These are phyloP conservation scores for Cystobasidium onofrii DNA, from an alignment of 768 basidiomycete species.

Conservation along the genomic window DNA sequence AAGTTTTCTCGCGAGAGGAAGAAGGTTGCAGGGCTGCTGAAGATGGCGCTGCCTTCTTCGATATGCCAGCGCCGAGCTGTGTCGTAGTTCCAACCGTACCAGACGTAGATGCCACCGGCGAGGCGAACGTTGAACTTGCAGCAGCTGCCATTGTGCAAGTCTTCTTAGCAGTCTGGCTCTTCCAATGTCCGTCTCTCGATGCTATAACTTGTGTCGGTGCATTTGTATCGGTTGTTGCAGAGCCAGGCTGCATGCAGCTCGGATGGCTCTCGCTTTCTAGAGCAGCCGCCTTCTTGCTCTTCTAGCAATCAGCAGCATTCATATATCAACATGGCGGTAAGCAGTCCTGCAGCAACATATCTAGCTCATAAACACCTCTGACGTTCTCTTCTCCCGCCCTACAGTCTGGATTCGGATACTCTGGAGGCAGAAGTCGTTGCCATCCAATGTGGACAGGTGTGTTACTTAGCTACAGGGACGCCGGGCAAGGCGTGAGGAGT, in stretches of 20 bases:
- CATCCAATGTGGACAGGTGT: slow-evolving; percentile 26
- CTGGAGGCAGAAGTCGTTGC: slow-evolving; percentile 17
- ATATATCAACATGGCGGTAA: neutral
- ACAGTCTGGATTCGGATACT: slow-evolving; percentile 30
- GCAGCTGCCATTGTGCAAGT: neutral
- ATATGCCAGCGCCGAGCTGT: neutral
- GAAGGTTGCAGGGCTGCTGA: neutral
- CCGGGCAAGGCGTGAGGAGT: neutral
- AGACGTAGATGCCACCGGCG: neutral
- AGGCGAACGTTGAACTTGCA: neutral
- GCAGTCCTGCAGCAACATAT: neutral
- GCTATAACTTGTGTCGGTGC: neutral
- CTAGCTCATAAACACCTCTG: neutral
- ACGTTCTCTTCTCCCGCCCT: neutral
- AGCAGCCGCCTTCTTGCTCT: slow-evolving; percentile 4
- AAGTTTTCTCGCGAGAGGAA: neutral
- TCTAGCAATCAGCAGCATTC: neutral
- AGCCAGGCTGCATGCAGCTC: neutral
- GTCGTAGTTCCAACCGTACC: neutral
- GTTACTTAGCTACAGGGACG: neutral
- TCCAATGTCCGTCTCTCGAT: neutral
- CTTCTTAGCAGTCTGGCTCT: neutral
- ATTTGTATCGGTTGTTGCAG: neutral
- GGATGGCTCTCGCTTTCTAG: neutral
- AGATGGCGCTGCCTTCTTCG: neutral